Evolutionary conservation across 768 basidiomycete species (phyloP), one percentile per base, ranked within the genome.

Genomic region (Mycena floridula): DNA sequence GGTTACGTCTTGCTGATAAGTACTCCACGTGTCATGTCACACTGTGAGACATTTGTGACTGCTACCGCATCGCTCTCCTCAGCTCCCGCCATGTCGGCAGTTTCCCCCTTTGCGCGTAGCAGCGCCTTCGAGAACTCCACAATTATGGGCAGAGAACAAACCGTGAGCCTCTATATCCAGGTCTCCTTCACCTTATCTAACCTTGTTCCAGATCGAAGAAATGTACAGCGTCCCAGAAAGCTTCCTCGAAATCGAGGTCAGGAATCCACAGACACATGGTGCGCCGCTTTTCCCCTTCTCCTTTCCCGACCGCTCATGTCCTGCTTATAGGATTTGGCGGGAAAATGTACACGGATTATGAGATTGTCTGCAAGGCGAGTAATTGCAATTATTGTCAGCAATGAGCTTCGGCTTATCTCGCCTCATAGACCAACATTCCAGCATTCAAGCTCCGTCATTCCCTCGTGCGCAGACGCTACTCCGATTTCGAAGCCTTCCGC

Each of bases 301-400:
- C 12, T 26, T 30, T 25, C 22, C 15, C 6, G 53, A 37, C 49
- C 46, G 22, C 24, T 39, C 25, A 7, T 15, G 37, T 25, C 6
- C 39, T 25, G n/a, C n/a, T 21, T 41, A 1, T 59, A 92, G 93
- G 93, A 24, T 92, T 94, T 57, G 95, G 96, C 23, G 74, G 96
- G 56, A 97, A 97, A 76, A 95, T 95, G 94, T 99, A 89, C 67
- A 99, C 96, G 32, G 95, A 98, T 73, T 98, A 98, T 59, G 96
- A 99, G 69, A 85, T 99, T 46, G 85, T 97, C 37, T 96, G 92
- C 77, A 93, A 93, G 81, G 94, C 89, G 46, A 50, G 74, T 57
- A 50, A 25, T 7, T 9, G 30, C 32, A 36, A 41, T 43, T 25
- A 43, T 40, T 26, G 22, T 40, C 26, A 25, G 38, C 25, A 44